Base-by-base conservation (phyloP, 371 early-diverging fungal species). In the Scutellospora calospora region DNA sequence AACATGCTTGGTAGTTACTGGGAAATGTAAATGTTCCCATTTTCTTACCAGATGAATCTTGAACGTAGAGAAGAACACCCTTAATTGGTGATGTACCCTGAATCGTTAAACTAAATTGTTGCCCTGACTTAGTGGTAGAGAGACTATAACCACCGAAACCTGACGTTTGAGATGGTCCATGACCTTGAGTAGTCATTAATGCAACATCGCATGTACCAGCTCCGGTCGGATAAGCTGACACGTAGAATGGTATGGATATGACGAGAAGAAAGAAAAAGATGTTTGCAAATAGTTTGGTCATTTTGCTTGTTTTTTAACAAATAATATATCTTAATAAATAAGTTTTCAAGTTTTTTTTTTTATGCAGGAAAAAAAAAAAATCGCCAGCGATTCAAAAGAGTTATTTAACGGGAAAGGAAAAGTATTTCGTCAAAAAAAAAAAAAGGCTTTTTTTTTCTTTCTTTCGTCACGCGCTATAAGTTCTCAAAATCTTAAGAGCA, bases 181-280 rank as follows among this genome's bases (percentile, higher is more conserved):
- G 78, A 0, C 35, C 78, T 5, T 14, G 1, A 14, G 14, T 78
- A 3, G 78, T 11, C 66, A 78, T 78, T 4, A 12, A 27, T 18
- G 25, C 51, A 29, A 78, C 52, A 59, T 51, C 20, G 31, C 78
- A 78, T 49, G 78, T 78, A 29, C 33, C 78, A 65, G 78, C 78
- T 65, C 66, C 78, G 9, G 20, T 25, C 5, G 78, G 52, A 33
- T 31, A 65, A 5, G 78, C 41, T 41, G 55, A 59, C 22, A 75
- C 60, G 14, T 22, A 68, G 25, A 68, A 68, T 22, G 69, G 41
- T 3, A 45, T 68, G 22, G 45, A 22, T 35, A 41, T 45, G 35
- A 68, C 20, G 45, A 68, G 16, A 68, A 41, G 35, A 25, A 22
- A 22, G 2, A 22, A n/a, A 4, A n/a, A 22, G 22, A 68, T 22